Evolutionary conservation across 2,329 filamentous ascomycete genomes (phyloP), one percentile per base, ranked within the genome.

Genomic region (Laburnicola sp.): DNA sequence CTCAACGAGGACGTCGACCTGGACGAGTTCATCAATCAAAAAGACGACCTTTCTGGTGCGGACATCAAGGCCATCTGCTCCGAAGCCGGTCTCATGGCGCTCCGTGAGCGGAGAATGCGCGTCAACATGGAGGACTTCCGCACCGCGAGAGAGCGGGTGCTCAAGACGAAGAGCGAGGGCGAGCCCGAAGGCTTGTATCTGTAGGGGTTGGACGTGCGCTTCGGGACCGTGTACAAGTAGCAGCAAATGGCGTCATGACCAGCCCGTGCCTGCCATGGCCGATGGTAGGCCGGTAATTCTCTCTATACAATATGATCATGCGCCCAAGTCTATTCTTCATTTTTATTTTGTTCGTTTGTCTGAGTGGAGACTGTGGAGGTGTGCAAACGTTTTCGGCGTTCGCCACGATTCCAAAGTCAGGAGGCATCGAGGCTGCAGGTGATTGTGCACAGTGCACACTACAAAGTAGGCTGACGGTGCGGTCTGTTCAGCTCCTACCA

Each of bases 21-120:
- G 39, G 94, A 99, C 65, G 94, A 99, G 76, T 97, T 99, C 70
- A 97, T 99, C 72, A 92, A 86, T 58, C 93, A 97, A 74, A 99
- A 99, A 82, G 94, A 99, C 66, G 95, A 99, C 66, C 81, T 99
- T 6, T 95, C 89, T 3, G 94, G 94, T 75, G 94, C 94, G 31
- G 94, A 99, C 76, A 97, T 99, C 81, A 96, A 97, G 77, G 94
- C 94, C 41, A 99, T 99, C 67, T 99, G 94, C 78, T 96, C 92
- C 27, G 94, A 99, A 74, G 93, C 94, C 37, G 94, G 94, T 75
- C 79, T 99, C 70, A 86, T 97, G 84, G 94, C 94, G 21, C 80
- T 99, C 57, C 85, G 94, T 63, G 94, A 99, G 79, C 84, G 94
- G 59, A 86, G 94, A 70, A 99, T 99, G 94, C 86, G 93, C 49